A percentile compares a stretch with the other conserved stretches of the same genome.
Conservation (phyloP, 129 eudicot genomes). For the Tagetes erecta region DNA sequence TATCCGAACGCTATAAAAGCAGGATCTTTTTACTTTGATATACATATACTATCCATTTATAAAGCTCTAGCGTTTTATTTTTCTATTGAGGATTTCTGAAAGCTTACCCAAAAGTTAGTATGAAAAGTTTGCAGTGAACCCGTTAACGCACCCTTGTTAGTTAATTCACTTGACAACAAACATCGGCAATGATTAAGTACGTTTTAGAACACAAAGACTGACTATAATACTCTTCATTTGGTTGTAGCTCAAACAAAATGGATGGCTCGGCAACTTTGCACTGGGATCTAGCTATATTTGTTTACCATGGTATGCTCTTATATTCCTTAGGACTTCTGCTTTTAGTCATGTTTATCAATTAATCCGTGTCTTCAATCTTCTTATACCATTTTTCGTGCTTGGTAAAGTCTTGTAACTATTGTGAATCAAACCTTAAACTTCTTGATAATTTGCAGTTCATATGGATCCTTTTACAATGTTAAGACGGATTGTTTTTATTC, state of each 20-base stretch:
- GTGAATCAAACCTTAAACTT: conserved; percentile 16
- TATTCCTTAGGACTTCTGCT: conserved; percentile 1
- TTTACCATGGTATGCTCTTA: conserved; percentile 75
- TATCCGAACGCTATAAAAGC: background rate
- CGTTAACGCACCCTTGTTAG: background rate
- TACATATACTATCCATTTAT: background rate
- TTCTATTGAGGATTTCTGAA: background rate
- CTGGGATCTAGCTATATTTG: conserved; percentile 94
- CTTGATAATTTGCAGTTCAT: conserved; percentile 9
- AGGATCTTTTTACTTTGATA: no score
- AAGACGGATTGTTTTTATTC: background rate
- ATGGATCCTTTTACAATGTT: background rate
- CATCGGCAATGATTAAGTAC: background rate
- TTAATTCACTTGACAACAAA: background rate
- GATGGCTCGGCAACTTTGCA: conserved; percentile 98
- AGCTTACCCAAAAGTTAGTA: background rate
- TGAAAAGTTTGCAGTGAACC: background rate
- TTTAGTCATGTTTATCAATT: conserved; percentile 12
- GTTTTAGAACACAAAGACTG: background rate
- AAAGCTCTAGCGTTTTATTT: background rate
- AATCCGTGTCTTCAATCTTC: background rate
- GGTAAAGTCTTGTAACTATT: conserved; percentile 11
- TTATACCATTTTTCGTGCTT: background rate
- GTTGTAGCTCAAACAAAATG: conserved; percentile 94
- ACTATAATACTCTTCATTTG: conserved; percentile 11